Evolutionary conservation across 2,329 filamentous ascomycete genomes (phyloP).

Genomic region (Coniella lustricola): DNA sequence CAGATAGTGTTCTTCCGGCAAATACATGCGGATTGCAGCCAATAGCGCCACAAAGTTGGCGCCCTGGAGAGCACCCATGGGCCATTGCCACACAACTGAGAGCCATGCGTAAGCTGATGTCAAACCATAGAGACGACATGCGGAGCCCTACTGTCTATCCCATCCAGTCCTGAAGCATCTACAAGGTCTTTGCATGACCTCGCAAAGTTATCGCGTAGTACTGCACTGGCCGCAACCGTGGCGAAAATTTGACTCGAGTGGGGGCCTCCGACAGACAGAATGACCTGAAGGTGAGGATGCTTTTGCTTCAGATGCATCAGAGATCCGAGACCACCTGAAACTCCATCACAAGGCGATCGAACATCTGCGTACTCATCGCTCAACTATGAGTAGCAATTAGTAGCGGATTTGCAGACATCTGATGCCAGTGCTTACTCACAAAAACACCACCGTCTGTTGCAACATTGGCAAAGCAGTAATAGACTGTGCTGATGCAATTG

Average conservation of each 20-base stretch:
- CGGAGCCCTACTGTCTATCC: constrained; percentile 61
- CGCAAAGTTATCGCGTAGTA: constrained; percentile 62
- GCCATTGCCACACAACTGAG: constrained; percentile 76
- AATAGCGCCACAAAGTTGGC: constrained; percentile 64
- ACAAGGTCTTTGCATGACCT: constrained; percentile 60
- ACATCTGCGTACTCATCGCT: constrained; percentile 74
- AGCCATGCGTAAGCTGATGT: neutral
- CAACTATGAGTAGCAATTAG: constrained; percentile 41
- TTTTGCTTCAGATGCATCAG: constrained; percentile 65
- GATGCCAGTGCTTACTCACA: constrained; percentile 55
- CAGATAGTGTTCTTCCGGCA: constrained; percentile 63
- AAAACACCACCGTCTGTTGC: constrained; percentile 66
- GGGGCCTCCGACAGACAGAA: constrained; percentile 70
- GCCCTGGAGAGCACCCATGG: constrained; percentile 58
- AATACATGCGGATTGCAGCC: constrained; percentile 54
- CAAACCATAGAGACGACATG: neutral
- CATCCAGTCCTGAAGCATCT: constrained; percentile 63
- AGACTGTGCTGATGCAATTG: constrained; percentile 71
- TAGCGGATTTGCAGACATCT: neutral
- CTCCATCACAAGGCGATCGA: constrained; percentile 64
- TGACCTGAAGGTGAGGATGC: constrained; percentile 64
- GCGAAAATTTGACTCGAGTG: constrained; percentile 61
- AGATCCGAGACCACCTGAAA: constrained; percentile 64
- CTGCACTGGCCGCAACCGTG: constrained; percentile 53
- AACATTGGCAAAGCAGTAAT: constrained; percentile 76